Percentiles rank a stretch among this genome's conserved stretches.
These are phyloP conservation scores for Alternaria angustiovoidea DNA, from an alignment of 2,329 filamentous ascomycete genomes.

Conservation along the genomic window DNA sequence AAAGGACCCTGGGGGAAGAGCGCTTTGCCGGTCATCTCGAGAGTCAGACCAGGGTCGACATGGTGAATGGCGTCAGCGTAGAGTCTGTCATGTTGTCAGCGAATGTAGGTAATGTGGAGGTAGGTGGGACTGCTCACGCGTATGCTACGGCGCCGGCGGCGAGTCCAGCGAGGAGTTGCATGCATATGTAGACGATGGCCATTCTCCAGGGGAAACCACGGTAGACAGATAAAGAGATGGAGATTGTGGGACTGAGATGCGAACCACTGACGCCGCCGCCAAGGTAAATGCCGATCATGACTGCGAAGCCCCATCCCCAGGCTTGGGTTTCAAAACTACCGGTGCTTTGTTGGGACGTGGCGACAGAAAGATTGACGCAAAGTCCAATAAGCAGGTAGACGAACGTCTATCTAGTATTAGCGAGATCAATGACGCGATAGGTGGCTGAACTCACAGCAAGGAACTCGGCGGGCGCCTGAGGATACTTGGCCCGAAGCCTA, in stretches of 20 bases:
- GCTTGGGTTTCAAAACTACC: constrained; percentile 42
- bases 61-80: constrained; percentile 65
- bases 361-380: constrained; percentile 58
- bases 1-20: constrained; percentile 68
- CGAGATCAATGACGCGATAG: too few species aligned
- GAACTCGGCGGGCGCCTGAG: constrained; percentile 63
- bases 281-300: constrained; percentile 60
- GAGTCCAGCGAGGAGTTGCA: constrained; percentile 63
- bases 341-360: constrained; percentile 55
- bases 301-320: constrained; percentile 62
- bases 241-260: constrained; percentile 59
- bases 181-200: constrained; percentile 59
- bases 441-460: constrained; percentile 52
- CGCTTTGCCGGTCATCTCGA: constrained; percentile 54
- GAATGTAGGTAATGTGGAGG: constrained; percentile 15
- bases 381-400: constrained; percentile 56
- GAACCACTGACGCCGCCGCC: constrained; percentile 58
- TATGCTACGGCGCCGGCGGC: constrained; percentile 55
- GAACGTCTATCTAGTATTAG: constrained; percentile 27
- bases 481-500: constrained; percentile 60
- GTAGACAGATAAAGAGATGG: constrained; percentile 57
- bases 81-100: constrained; percentile 20
- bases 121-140: constrained; percentile 34
- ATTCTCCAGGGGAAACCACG: constrained; percentile 67
- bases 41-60: constrained; percentile 59